These are phyloP conservation scores for Cephalotrichum gorgonifer DNA, from an alignment of 2,329 filamentous ascomycete species.

Conservation along the genomic window DNA sequence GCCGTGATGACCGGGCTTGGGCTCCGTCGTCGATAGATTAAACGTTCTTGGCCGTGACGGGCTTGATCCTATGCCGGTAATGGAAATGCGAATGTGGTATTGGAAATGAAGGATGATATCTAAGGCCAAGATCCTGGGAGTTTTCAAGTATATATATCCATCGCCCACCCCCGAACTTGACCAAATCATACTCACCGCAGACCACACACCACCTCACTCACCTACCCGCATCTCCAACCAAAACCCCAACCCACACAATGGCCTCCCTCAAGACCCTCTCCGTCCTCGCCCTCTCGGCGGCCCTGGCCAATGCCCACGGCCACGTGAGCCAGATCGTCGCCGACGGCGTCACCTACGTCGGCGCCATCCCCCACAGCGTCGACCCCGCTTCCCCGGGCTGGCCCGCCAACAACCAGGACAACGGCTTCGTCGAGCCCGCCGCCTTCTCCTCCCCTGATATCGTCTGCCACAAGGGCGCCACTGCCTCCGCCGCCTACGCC, in stretches of 20 bases:
- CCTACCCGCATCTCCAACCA: background rate
- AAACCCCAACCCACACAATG: background rate
- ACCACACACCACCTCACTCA: background rate
- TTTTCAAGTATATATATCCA: no score
- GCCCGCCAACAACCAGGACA: slow-evolving; percentile 23
- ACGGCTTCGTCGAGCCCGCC: slow-evolving; percentile 35
- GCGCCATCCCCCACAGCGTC: slow-evolving; percentile 16
- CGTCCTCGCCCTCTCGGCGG: slow-evolving; percentile 9
- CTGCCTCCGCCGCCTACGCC: slow-evolving; percentile 25
- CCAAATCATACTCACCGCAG: background rate
- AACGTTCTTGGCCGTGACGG: no score
- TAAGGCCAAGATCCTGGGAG: no score
- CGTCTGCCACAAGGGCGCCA: slow-evolving; percentile 34
- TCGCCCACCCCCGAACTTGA: no score
- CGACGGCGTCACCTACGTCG: slow-evolving; percentile 19
- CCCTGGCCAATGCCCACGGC: slow-evolving; percentile 18
- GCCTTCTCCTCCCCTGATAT: slow-evolving; percentile 29
- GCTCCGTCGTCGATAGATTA: no score
- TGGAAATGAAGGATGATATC: no score
- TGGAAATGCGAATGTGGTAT: no score
- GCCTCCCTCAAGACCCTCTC: slow-evolving; percentile 6
- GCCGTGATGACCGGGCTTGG: no score
- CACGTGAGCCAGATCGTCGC: slow-evolving; percentile 19
- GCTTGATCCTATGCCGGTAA: no score
- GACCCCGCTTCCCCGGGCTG: slow-evolving; percentile 18